phyloP scores from a whole-genome alignment of 1,284 basidiomycete species.

The Ceratobasidium sp. region DNA sequence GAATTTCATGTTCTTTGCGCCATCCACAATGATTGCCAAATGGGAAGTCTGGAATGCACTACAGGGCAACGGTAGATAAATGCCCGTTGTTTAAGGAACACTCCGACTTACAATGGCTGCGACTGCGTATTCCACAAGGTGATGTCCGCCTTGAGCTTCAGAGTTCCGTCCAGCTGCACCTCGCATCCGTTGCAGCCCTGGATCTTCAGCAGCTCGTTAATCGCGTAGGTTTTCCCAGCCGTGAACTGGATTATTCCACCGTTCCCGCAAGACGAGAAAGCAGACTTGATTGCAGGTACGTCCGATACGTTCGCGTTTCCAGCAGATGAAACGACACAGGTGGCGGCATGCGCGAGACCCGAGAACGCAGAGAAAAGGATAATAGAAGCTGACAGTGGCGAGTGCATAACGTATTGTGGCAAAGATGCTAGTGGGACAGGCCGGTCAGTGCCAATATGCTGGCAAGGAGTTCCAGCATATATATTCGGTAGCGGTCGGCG shows the following conservation, averaged over 20 bases:
- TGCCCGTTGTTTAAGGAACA: not conserved
- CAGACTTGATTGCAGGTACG: constrained; percentile 42
- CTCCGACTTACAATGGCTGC: constrained; percentile 24
- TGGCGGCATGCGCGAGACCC: constrained; percentile 20
- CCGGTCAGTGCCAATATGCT: not conserved
- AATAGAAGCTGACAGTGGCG: not conserved
- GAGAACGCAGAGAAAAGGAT: constrained; percentile 7
- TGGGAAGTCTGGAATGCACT: constrained; percentile 40
- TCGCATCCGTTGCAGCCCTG: constrained; percentile 44
- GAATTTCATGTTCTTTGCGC: constrained; percentile 42
- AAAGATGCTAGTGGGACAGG: not conserved
- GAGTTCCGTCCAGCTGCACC: constrained; percentile 42
- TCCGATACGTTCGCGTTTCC: constrained; percentile 33
- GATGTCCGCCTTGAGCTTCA: constrained; percentile 29
- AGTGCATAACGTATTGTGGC: not conserved
- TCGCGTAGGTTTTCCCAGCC: constrained; percentile 37
- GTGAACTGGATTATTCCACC: constrained; percentile 43
- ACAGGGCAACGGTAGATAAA: not conserved
- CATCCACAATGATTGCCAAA: constrained; percentile 41
- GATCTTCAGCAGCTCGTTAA: constrained; percentile 42
- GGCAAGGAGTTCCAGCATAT: not conserved
- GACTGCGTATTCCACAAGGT: constrained; percentile 29
- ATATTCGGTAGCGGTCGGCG: not conserved
- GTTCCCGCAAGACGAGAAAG: constrained; percentile 40
- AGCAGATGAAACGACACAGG: constrained; percentile 31